phyloP scores from a whole-genome alignment of 441 rosid species.

The Viola pubescens region DNA sequence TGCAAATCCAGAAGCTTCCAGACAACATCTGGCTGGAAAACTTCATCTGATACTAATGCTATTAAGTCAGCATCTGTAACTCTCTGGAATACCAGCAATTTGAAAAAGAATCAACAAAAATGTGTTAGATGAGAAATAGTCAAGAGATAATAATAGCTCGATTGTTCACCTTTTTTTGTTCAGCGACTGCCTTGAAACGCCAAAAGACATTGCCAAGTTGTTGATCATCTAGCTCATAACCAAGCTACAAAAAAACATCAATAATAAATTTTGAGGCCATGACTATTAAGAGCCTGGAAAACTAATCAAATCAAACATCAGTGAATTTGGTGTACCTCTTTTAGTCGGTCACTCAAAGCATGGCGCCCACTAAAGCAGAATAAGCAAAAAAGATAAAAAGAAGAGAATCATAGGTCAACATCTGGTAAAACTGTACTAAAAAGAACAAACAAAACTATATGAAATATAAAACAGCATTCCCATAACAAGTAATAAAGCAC shows the following conservation, averaged over 20 bases:
- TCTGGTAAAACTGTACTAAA: not conserved
- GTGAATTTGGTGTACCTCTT: slow-evolving; percentile 46
- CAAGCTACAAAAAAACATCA: slow-evolving; percentile 47
- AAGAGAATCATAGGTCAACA: slow-evolving; percentile 1
- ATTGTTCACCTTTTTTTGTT: slow-evolving; percentile 64
- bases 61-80: slow-evolving; percentile 83
- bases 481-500: not conserved
- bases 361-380: slow-evolving; percentile 74
- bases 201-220: slow-evolving; percentile 71
- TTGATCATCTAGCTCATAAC: slow-evolving; percentile 68
- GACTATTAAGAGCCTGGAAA: slow-evolving; percentile 7
- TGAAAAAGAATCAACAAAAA: slow-evolving; percentile 19
- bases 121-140: not conserved
- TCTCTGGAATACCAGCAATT: slow-evolving; percentile 41
- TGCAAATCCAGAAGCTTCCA: slow-evolving; percentile 84
- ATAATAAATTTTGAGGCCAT: not conserved
- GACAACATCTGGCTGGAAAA: slow-evolving; percentile 78
- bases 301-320: slow-evolving; percentile 7
- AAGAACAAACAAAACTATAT: not conserved
- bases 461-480: not conserved
- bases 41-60: slow-evolving; percentile 91
- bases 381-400: slow-evolving; percentile 2
- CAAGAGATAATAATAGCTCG: not conserved
- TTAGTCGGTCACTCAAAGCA: slow-evolving; percentile 67
- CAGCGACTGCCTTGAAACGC: slow-evolving; percentile 84